A percentile compares a stretch with the other conserved stretches of the same genome.
These are phyloP conservation scores for Coemansia sp. DNA, from an alignment of 192 early-diverging fungal genomes.

Conservation along the genomic window DNA sequence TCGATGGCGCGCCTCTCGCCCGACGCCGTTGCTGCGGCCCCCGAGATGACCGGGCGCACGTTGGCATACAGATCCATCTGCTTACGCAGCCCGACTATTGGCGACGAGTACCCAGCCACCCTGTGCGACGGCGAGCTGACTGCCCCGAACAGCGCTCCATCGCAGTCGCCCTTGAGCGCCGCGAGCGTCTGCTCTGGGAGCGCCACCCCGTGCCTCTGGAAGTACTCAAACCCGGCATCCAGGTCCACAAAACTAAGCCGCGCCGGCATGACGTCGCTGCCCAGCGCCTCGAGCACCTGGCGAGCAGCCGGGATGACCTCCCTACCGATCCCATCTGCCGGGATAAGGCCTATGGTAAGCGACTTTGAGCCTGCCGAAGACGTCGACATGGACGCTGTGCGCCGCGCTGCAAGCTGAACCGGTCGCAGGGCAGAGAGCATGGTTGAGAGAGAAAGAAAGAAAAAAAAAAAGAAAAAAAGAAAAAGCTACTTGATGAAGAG, in stretches of 20 bases:
- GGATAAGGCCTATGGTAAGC: conserved; percentile 88
- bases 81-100: conserved; percentile 95
- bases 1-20: conserved; percentile 70
- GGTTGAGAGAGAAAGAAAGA: not conserved
- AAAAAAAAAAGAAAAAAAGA: not conserved
- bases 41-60: conserved; percentile 87
- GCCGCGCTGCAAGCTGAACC: conserved; percentile 17
- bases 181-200: conserved; percentile 86
- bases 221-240: conserved; percentile 95
- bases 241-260: conserved; percentile 78
- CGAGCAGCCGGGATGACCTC: conserved; percentile 97
- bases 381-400: conserved; percentile 22
- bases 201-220: conserved; percentile 89
- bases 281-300: conserved; percentile 79
- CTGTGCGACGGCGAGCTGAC: conserved; percentile 98
- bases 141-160: conserved; percentile 94
- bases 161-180: conserved; percentile 76
- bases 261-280: conserved; percentile 50
- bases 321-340: conserved; percentile 93
- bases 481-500: too few species aligned
- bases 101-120: conserved; percentile 96
- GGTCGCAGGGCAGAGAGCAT: conserved; percentile 46
- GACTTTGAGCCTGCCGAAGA: conserved; percentile 44
- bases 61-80: conserved; percentile 96
- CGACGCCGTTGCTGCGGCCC: conserved; percentile 53